Conservation (phyloP, 257 asterid species). For the Lithospermum erythrorhizon region DNA sequence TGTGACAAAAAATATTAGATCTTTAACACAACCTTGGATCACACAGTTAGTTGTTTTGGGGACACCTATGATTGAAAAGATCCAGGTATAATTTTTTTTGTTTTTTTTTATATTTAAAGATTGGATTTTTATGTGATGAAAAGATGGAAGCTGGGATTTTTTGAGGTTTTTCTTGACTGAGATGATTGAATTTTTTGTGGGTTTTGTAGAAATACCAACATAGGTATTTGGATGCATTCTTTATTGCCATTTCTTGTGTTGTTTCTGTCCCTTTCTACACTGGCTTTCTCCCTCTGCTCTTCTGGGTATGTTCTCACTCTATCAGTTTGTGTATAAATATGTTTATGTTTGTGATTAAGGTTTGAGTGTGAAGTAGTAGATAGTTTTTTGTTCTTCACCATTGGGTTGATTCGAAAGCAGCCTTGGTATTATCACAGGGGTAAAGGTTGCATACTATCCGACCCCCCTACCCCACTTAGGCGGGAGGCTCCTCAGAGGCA, state of each 20-base stretch:
- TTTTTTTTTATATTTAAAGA: slow-evolving; percentile 2
- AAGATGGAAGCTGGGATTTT: neutral
- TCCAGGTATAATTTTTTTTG: slow-evolving; percentile 48
- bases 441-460: no score
- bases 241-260: slow-evolving; percentile 69
- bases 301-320: slow-evolving; percentile 54
- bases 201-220: slow-evolving; percentile 61
- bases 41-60: slow-evolving; percentile 35
- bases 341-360: neutral
- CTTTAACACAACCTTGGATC: slow-evolving; percentile 70
- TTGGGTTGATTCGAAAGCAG: no score
- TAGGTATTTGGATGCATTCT: slow-evolving; percentile 58
- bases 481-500: no score
- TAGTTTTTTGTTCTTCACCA: no score
- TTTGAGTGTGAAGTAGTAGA: no score
- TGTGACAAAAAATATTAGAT: slow-evolving; percentile 63
- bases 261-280: slow-evolving; percentile 97
- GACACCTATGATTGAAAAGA: slow-evolving; percentile 55
- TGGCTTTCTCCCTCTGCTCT: slow-evolving; percentile 86
- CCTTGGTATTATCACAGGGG: no score
- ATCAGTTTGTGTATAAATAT: slow-evolving; percentile 2
- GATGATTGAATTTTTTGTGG: neutral
- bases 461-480: no score
- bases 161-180: neutral
- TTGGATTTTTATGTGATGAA: neutral